Base-by-base conservation (phyloP, 805 yeast genomes). In the Vanderwaltozyma verrucispora region DNA sequence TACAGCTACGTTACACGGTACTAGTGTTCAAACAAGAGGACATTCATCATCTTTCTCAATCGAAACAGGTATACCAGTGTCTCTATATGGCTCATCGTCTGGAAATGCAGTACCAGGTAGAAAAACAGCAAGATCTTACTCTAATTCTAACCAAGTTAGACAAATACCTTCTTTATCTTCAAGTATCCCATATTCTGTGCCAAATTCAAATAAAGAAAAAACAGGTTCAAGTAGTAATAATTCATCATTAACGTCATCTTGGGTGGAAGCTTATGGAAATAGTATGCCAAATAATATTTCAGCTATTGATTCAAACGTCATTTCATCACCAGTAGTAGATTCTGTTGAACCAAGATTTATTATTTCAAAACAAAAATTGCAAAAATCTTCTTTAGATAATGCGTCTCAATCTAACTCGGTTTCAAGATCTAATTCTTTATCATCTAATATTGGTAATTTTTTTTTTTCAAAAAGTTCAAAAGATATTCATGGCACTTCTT, bases 341-440 rank as follows among this genome's bases (percentile, higher is more conserved):
- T 69, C 76, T 24, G 77, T 87, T n/a, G 96, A 86, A 53, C 82
- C 94, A 13, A 69, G 95, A 30, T 86, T 87, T 53, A 76, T 87
- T 35, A 80, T 87, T 28, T 82, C 94, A 10, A 76, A 84, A 50
- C 92, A 80, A 43, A 73, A 82, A 38, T 42, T 60, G 11, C 62
- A 59, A 35, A 58, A 53, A 36, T 46, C 53, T 3, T 46, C 60
- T 2, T 37, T 34, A 33, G 52, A 52, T 32, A 54, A 50, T 40
- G 43, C 51, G 10, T 41, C 48, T 16, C 48, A 44, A 38, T 35
- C 47, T 10, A 41, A 46, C 3, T 46, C 56, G 16, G 39, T 54
- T 25, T 57, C 56, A 15, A 50, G 63, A 36, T 56, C 62, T 7
- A 56, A 47, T 39, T 60, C 64, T 2, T 41, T 60, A 10, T 54